Evolutionary conservation across 495 filamentous ascomycete species (phyloP).

Genomic region (Penicillium flavigenum): DNA sequence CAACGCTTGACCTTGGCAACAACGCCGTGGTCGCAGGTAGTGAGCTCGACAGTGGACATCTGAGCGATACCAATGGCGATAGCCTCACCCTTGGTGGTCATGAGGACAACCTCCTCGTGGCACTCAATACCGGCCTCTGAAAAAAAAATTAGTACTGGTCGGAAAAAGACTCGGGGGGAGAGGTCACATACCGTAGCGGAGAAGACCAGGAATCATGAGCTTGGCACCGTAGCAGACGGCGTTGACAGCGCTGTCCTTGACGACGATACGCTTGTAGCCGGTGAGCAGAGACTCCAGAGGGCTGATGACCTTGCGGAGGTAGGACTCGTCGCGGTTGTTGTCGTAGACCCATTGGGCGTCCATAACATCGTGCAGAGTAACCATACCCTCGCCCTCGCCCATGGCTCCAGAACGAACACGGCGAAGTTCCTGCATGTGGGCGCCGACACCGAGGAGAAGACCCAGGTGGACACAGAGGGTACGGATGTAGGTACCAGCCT

Average conservation of each 20-base stretch:
- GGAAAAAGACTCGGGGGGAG: constrained; percentile 21
- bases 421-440: constrained; percentile 97
- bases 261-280: constrained; percentile 90
- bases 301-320: constrained; percentile 81
- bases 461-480: constrained; percentile 97
- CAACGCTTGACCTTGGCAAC: constrained; percentile 97
- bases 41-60: constrained; percentile 92
- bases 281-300: constrained; percentile 89
- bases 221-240: constrained; percentile 98
- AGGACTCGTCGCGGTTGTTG: constrained; percentile 85
- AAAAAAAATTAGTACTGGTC: constrained; percentile 27
- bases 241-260: constrained; percentile 95
- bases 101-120: constrained; percentile 89
- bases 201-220: constrained; percentile 92
- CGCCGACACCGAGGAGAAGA: constrained; percentile 87
- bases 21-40: constrained; percentile 90
- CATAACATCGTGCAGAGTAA: constrained; percentile 92
- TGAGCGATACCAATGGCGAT: constrained; percentile 93
- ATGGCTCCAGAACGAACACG: constrained; percentile 93
- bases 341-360: constrained; percentile 94
- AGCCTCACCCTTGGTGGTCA: constrained; percentile 98
- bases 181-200: constrained; percentile 70
- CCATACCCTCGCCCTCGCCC: constrained; percentile 82
- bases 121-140: constrained; percentile 81
- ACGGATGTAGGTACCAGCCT: constrained; percentile 97